These are phyloP conservation scores for Taphrina communis DNA, from an alignment of 1,139 yeast genomes.

Conservation along the genomic window DNA sequence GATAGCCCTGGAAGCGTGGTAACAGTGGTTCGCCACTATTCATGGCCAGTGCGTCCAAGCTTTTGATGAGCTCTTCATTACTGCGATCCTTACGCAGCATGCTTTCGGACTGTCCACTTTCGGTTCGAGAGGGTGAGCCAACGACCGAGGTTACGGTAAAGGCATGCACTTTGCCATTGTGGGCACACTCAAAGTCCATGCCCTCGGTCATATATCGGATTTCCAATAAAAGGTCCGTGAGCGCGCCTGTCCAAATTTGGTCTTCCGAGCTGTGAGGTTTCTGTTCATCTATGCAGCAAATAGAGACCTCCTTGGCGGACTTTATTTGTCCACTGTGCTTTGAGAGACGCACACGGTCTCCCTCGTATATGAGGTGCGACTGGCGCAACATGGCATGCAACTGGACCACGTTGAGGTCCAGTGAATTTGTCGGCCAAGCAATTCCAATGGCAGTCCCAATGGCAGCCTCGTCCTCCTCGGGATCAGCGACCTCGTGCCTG, in stretches of 20 bases:
- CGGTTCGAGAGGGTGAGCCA: not conserved
- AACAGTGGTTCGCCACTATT: conserved; percentile 6
- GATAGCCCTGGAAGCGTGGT: conserved; percentile 5
- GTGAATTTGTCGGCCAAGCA: conserved; percentile 28
- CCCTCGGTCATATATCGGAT: conserved; percentile 35
- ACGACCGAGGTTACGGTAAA: conserved; percentile 24
- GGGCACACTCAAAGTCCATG: conserved; percentile 36
- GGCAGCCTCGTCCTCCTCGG: conserved; percentile 28
- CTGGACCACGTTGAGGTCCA: conserved; percentile 27
- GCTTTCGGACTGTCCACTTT: not conserved
- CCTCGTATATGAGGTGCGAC: conserved; percentile 31
- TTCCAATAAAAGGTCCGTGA: conserved; percentile 29
- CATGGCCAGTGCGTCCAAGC: conserved; percentile 16
- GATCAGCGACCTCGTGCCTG: conserved; percentile 29
- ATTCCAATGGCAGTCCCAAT: conserved; percentile 34
- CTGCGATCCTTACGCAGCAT: not conserved
- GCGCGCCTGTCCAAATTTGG: conserved; percentile 7
- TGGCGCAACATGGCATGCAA: conserved; percentile 35
- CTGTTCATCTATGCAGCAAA: conserved; percentile 35
- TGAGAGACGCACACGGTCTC: conserved; percentile 42
- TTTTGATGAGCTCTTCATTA: conserved; percentile 31
- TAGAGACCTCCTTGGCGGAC: conserved; percentile 19
- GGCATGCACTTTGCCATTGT: conserved; percentile 13
- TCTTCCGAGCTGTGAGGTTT: conserved; percentile 20
- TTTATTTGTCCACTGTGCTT: conserved; percentile 17